These are phyloP conservation scores for Nakazawaea peltata DNA, from an alignment of 805 yeast genomes.

Conservation along the genomic window DNA sequence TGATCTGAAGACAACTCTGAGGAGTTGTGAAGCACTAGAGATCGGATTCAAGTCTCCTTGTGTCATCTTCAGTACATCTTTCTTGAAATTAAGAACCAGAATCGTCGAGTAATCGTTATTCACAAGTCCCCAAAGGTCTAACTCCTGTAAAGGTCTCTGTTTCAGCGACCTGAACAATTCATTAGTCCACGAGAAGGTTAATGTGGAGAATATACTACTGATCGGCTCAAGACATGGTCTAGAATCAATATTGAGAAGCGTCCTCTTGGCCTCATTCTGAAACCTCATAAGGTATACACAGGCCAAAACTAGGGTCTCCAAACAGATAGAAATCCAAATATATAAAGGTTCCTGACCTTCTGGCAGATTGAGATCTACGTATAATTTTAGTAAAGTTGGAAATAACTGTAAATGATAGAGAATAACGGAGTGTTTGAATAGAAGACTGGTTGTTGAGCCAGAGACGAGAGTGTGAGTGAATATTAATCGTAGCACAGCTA, in stretches of 20 bases:
- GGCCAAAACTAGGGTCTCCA: slow-evolving; percentile 34
- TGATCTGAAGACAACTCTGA: slow-evolving; percentile 45
- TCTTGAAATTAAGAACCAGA: slow-evolving; percentile 56
- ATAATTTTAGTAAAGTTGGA: too few species aligned
- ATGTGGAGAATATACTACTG: slow-evolving; percentile 49
- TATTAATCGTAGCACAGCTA: too few species aligned
- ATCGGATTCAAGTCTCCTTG: too few species aligned
- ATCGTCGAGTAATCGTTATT: slow-evolving; percentile 73
- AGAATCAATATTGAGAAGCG: slow-evolving; percentile 26
- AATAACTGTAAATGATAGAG: neutral
- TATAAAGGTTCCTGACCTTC: too few species aligned
- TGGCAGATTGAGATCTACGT: too few species aligned
- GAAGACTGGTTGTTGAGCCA: too few species aligned
- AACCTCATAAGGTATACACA: slow-evolving; percentile 49
- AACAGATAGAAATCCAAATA: too few species aligned
- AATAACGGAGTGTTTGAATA: neutral
- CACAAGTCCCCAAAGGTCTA: slow-evolving; percentile 79
- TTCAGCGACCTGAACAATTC: slow-evolving; percentile 38
- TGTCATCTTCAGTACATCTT: too few species aligned
- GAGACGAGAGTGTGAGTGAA: too few species aligned
- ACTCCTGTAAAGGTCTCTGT: slow-evolving; percentile 35
- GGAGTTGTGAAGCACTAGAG: slow-evolving; percentile 17
- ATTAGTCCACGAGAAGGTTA: slow-evolving; percentile 74
- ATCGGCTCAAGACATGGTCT: slow-evolving; percentile 72
- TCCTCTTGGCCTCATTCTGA: slow-evolving; percentile 52